A percentile compares a stretch with the other conserved stretches of the same genome.
phyloP scores from a whole-genome alignment of 495 filamentous ascomycete genomes.

The Neurospora sp. region DNA sequence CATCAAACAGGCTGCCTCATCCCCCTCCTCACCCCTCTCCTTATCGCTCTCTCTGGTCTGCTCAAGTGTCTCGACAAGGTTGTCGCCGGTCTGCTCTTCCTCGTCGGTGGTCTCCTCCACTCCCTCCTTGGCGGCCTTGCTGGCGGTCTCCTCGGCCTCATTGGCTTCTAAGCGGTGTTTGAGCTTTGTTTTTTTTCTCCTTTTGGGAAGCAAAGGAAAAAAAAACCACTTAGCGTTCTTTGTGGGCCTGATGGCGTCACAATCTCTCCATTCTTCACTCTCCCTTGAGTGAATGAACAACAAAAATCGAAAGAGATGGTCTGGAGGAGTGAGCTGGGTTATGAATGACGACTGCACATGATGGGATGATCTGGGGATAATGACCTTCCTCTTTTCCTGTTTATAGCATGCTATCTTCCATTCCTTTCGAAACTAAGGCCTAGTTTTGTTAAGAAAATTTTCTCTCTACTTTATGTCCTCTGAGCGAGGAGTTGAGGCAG shows the following conservation, averaged over 20 bases:
- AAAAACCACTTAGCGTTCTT: background rate
- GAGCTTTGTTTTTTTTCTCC: background rate
- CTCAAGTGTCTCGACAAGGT: constrained; percentile 26
- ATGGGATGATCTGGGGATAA: background rate
- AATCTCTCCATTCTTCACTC: background rate
- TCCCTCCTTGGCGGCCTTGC: constrained; percentile 24
- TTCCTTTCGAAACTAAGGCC: background rate
- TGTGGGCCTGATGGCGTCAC: background rate
- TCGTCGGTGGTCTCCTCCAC: constrained; percentile 21
- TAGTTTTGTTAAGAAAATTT: background rate
- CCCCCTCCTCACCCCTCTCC: constrained; percentile 21
- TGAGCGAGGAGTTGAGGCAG: background rate
- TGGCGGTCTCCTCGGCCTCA: constrained; percentile 20
- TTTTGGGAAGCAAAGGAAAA: background rate
- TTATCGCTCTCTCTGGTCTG: constrained; percentile 22
- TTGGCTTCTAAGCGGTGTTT: background rate
- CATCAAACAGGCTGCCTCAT: constrained; percentile 21
- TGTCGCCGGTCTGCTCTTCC: constrained; percentile 21
- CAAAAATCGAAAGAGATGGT: background rate
- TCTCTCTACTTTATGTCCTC: background rate
- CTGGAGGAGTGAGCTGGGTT: background rate
- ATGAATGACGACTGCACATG: background rate
- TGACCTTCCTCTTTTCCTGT: background rate
- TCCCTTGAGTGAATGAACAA: background rate
- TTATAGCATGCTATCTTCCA: background rate